Evolutionary conservation across 495 filamentous ascomycete genomes (phyloP), one percentile per base, ranked within the genome.

Genomic region (Penicillium ochrochloron): DNA sequence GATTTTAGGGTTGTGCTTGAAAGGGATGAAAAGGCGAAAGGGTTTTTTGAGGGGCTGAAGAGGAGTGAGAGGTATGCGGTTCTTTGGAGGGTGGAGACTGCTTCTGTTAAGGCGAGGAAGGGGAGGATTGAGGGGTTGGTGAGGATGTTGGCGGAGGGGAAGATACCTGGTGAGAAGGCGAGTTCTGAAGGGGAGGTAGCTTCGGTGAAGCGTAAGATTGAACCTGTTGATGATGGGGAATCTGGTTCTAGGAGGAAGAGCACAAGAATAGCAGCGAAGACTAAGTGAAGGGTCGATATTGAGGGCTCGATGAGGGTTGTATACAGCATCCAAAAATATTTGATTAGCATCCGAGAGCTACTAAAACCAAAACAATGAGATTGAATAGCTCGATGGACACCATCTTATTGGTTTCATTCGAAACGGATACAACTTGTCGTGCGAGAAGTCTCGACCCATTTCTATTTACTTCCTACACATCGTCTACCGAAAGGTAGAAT

Each of bases 41-140:
- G 23, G 1, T 75, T 78, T 35, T 85, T 82, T 50, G 76, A 79
- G 34, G 55, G 61, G 23, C 56, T 85, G 64, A 78, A 72, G 53
- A 79, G 75, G 70, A 69, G 73, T 8, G 73, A 79, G 59, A 65
- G 82, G 5, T 84, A 83, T 63, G 41, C 72, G 14, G 78, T 82
- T 58, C 31, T 85, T 21, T 76, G 64, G 70, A 69, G 77, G 34
- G 66, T 86, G 25, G 70, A 79, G 65, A 83, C 75, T 17, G 73
- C 70, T n/a, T 63, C 70, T 2, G 66, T 63, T 5, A 25, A 54
- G 56, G 59, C 50, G 48, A 52, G 75, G 61, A 27, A 15, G 10
- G 66, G 60, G 51, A 64, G 69, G 53, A 72, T 77, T 23, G 55
- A 64, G 39, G 33, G 33, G 0, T 55, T 71, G 56, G 70, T 76